Conservation (phyloP, 2,329 filamentous ascomycete genomes). For the Rasamsonia emersonii region DNA sequence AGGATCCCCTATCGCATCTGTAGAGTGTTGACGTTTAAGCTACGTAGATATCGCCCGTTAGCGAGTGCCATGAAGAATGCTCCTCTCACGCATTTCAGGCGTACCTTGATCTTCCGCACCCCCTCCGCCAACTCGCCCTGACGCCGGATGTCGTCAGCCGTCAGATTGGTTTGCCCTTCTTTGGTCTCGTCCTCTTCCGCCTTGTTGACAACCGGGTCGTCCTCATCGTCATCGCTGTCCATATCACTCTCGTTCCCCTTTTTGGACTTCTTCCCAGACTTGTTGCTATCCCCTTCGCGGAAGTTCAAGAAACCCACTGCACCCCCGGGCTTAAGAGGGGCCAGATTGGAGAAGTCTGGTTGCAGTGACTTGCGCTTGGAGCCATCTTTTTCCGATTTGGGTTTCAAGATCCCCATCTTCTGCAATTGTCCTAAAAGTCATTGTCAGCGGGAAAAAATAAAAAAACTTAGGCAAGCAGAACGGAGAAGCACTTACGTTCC, state of each 20-base stretch:
- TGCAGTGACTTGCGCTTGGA: slow-evolving; percentile 73
- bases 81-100: slow-evolving; percentile 12
- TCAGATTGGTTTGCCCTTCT: slow-evolving; percentile 41
- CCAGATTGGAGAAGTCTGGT: slow-evolving; percentile 75
- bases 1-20: slow-evolving; percentile 41
- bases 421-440: slow-evolving; percentile 67
- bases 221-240: slow-evolving; percentile 68
- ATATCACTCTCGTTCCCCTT: slow-evolving; percentile 51
- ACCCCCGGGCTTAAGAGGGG: slow-evolving; percentile 74
- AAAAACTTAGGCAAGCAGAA: slow-evolving; percentile 7
- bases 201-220: slow-evolving; percentile 50
- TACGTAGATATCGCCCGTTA: slow-evolving; percentile 25
- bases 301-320: slow-evolving; percentile 87
- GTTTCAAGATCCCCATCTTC: slow-evolving; percentile 83
- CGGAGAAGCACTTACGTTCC: slow-evolving; percentile 61
- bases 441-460: slow-evolving; percentile 6
- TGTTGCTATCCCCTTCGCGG: slow-evolving; percentile 53
- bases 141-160: slow-evolving; percentile 51
- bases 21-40: slow-evolving; percentile 60
- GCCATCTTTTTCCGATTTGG: slow-evolving; percentile 54
- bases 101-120: slow-evolving; percentile 57
- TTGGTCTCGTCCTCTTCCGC: slow-evolving; percentile 52
- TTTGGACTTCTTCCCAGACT: slow-evolving; percentile 51
- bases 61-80: slow-evolving; percentile 3
- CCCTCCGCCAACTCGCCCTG: slow-evolving; percentile 56